Conservation (phyloP, 805 yeast genomes). For the Zygosaccharomyces bisporus region DNA sequence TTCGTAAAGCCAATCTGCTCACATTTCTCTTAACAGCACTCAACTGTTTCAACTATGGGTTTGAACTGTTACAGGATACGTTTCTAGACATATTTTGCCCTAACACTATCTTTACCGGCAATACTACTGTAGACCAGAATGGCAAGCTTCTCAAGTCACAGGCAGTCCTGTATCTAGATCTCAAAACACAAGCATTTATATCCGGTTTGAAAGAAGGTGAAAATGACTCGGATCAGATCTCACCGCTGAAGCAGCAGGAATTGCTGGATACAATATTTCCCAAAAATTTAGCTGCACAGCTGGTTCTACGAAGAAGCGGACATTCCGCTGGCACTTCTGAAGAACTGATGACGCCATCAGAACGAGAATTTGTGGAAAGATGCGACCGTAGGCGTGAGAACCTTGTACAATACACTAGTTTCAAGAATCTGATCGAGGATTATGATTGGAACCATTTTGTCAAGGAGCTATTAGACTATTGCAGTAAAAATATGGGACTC, state of each 20-base stretch:
- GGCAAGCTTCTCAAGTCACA: conserved; percentile 73
- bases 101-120: conserved; percentile 34
- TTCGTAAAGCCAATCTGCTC: conserved; percentile 82
- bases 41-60: conserved; percentile 82
- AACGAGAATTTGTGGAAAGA: conserved; percentile 69
- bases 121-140: conserved; percentile 22
- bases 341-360: conserved; percentile 62
- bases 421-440: conserved; percentile 56
- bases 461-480: conserved; percentile 73
- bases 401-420: conserved; percentile 45
- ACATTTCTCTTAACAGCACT: conserved; percentile 84
- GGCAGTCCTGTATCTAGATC: conserved; percentile 72
- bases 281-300: conserved; percentile 44
- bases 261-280: conserved; percentile 78
- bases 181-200: conserved; percentile 93
- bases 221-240: conserved; percentile 13
- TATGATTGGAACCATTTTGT: conserved; percentile 86
- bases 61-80: conserved; percentile 76
- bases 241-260: conserved; percentile 38
- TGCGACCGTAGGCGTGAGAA: conserved; percentile 68
- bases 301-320: conserved; percentile 32
- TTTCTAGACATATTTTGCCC: conserved; percentile 89
- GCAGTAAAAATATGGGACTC: conserved; percentile 67
- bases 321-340: conserved; percentile 21
- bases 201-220: conserved; percentile 61